Conservation (phyloP, 768 basidiomycete species). For the Russula earlei region DNA sequence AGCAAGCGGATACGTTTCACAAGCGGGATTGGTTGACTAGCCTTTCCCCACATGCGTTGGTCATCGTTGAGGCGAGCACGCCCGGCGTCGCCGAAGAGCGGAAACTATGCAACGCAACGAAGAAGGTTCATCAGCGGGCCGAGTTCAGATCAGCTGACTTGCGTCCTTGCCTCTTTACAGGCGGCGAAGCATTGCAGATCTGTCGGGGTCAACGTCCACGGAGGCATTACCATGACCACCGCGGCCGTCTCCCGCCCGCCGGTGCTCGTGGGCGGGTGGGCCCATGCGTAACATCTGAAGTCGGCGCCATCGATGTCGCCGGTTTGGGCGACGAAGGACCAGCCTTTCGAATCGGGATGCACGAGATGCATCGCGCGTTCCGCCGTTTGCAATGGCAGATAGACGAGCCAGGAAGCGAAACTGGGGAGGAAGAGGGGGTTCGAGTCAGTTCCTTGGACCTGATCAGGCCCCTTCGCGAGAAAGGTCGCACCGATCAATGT, state of each 20-base stretch:
- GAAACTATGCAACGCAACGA: slow-evolving; percentile 13
- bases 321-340: slow-evolving; percentile 9
- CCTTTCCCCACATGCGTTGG: slow-evolving; percentile 19
- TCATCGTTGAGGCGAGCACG: slow-evolving; percentile 4
- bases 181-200: slow-evolving; percentile 13
- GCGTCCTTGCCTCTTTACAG: slow-evolving; percentile 10
- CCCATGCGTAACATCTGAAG: slow-evolving; percentile 14
- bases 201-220: slow-evolving; percentile 14
- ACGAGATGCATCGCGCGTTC: slow-evolving; percentile 17
- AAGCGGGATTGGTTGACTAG: neutral
- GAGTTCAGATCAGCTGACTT: neutral
- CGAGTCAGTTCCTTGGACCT: neutral
- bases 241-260: slow-evolving; percentile 4
- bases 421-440: neutral
- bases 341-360: neutral
- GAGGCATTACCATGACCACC: slow-evolving; percentile 17
- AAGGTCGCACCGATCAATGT: slow-evolving; percentile 5
- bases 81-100: neutral
- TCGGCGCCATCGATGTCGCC: slow-evolving; percentile 13
- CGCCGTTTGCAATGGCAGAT: slow-evolving; percentile 12
- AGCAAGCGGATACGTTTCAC: neutral
- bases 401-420: slow-evolving; percentile 12
- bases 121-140: neutral
- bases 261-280: neutral
- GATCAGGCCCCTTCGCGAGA: neutral